Percentiles rank a stretch among this genome's conserved stretches.
phyloP scores from a whole-genome alignment of 1,284 basidiomycete genomes.

The Heterobasidion parviporum region DNA sequence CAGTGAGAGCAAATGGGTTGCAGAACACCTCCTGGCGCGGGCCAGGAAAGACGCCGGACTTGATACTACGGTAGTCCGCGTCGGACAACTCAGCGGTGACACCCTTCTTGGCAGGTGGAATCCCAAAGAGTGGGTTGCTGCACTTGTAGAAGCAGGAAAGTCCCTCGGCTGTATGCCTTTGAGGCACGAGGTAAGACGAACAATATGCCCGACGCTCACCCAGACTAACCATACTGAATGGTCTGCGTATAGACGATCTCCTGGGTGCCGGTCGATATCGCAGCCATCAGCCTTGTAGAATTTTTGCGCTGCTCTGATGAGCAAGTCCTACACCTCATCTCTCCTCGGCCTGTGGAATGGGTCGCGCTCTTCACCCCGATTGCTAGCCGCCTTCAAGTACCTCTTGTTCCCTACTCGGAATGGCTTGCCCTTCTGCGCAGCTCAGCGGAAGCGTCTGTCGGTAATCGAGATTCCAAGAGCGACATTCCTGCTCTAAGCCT shows the following conservation, averaged over 20 bases:
- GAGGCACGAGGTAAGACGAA: neutral
- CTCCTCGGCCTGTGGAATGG: conserved; percentile 15
- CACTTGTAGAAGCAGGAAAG: conserved; percentile 20
- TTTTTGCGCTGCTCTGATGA: conserved; percentile 9
- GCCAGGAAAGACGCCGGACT: conserved; percentile 15
- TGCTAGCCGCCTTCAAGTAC: neutral
- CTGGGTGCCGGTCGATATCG: conserved; percentile 18
- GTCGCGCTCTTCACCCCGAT: neutral
- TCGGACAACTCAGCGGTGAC: conserved; percentile 36
- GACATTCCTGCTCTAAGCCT: neutral
- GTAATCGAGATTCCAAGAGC: neutral
- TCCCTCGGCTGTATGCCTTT: neutral
- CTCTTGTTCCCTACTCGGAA: neutral
- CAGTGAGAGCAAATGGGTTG: conserved; percentile 31
- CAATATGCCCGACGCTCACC: neutral
- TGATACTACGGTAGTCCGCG: conserved; percentile 24
- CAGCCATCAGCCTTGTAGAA: conserved; percentile 15
- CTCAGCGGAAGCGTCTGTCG: neutral
- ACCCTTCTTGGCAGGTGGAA: conserved; percentile 32
- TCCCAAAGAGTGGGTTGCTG: conserved; percentile 34
- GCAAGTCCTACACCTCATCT: conserved; percentile 19
- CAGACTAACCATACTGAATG: neutral
- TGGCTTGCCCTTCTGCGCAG: neutral
- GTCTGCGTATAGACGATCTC: conserved; percentile 2
- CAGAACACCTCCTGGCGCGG: conserved; percentile 21